Conservation (phyloP, 1,284 basidiomycete genomes). For the Rhodotorula sp. region DNA sequence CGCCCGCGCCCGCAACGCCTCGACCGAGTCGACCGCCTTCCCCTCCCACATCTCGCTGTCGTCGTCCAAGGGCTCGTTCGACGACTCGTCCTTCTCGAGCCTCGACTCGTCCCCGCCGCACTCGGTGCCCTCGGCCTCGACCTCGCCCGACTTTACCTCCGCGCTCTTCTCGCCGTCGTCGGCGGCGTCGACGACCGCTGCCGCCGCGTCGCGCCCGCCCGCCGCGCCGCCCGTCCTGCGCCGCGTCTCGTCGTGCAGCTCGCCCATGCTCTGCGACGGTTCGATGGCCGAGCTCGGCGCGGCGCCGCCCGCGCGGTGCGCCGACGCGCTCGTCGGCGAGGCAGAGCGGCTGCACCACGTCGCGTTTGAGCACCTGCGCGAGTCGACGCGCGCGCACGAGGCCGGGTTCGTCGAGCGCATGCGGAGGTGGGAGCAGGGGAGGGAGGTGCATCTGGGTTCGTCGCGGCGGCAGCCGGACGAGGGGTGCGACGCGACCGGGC, state of each 20-base stretch:
- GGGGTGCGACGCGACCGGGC: neutral
- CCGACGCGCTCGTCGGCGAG: neutral
- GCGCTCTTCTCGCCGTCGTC: neutral
- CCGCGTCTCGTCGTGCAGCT: conserved; percentile 1
- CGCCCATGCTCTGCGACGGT: conserved; percentile 13
- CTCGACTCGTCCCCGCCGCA: conserved; percentile 9
- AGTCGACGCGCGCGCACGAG: conserved; percentile 14
- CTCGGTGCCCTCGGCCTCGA: neutral
- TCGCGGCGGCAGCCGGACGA: neutral
- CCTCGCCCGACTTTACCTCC: neutral
- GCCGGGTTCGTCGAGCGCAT: conserved; percentile 35
- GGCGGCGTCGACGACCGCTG: neutral
- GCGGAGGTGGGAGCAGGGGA: conserved; percentile 26
- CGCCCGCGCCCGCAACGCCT: neutral
- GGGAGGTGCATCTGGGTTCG: neutral
- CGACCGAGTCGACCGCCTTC: conserved; percentile 11
- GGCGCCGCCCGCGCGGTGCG: too few relatives aligned
- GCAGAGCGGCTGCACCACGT: conserved; percentile 23
- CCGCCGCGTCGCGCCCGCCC: neutral
- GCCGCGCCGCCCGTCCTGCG: neutral
- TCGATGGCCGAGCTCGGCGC: neutral
- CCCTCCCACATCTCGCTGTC: conserved; percentile 15
- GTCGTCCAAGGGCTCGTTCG: conserved; percentile 16
- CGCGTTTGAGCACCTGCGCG: conserved; percentile 34
- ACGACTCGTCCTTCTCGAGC: conserved; percentile 16